These are phyloP conservation scores for Cutaneotrichosporon sp. DNA, from an alignment of 1,284 basidiomycete genomes.

Conservation along the genomic window DNA sequence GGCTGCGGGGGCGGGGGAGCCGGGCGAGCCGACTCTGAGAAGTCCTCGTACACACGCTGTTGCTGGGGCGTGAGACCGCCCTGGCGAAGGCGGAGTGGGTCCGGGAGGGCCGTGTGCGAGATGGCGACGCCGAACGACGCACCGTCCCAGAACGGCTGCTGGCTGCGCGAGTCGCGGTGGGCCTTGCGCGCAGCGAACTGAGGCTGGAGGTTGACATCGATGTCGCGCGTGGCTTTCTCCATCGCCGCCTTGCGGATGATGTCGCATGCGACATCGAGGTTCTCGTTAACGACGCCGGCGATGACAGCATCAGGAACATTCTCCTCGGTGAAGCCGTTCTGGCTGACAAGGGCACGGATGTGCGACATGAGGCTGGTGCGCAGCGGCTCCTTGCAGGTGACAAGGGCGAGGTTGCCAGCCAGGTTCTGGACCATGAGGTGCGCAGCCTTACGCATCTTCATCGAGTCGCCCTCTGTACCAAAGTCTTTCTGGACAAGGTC, in stretches of 20 bases:
- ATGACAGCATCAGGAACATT: conserved; percentile 57
- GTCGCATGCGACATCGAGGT: conserved; percentile 87
- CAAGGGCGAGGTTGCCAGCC: conserved; percentile 90
- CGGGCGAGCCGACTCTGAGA: conserved; percentile 55
- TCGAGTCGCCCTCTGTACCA: conserved; percentile 86
- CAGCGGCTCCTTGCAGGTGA: conserved; percentile 97
- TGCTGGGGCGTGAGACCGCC: conserved; percentile 79
- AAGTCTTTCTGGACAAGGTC: conserved; percentile 97
- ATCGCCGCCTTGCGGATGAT: conserved; percentile 97
- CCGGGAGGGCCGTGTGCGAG: conserved; percentile 76
- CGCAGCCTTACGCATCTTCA: conserved; percentile 83
- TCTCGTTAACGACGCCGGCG: conserved; percentile 80
- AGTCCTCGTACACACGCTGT: conserved; percentile 90
- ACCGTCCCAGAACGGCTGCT: conserved; percentile 82
- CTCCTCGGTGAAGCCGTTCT: conserved; percentile 80
- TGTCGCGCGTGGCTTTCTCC: conserved; percentile 91
- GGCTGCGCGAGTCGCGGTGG: conserved; percentile 62
- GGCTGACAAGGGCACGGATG: conserved; percentile 69
- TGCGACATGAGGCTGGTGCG: conserved; percentile 89
- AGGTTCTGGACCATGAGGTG: conserved; percentile 97
- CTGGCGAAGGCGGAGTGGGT: conserved; percentile 78
- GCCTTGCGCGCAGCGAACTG: conserved; percentile 81
- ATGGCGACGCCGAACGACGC: conserved; percentile 61
- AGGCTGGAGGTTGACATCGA: conserved; percentile 79
- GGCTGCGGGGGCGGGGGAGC: conserved; percentile 10